A percentile compares a stretch with the other conserved stretches of the same genome.
Evolutionary conservation across 2,329 filamentous ascomycete genomes (phyloP).

Genomic region (Tolypocladium inflatum): DNA sequence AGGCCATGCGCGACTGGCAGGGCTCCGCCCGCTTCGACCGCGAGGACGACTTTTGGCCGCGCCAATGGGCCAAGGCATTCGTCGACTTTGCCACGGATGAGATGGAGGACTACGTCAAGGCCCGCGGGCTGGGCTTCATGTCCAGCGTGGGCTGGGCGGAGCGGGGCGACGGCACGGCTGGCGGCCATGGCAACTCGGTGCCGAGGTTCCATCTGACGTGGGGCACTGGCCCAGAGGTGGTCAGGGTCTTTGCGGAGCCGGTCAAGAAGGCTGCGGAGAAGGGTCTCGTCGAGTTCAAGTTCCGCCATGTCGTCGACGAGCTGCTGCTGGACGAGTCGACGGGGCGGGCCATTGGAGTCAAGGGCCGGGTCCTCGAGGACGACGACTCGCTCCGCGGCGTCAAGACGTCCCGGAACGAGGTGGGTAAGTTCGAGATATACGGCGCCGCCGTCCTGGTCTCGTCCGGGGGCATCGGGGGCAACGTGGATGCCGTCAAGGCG

Average conservation of each 20-base stretch:
- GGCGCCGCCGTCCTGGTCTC: slow-evolving; percentile 45
- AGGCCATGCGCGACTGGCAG: slow-evolving; percentile 51
- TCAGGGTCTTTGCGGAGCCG: slow-evolving; percentile 47
- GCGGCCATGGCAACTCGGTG: slow-evolving; percentile 53
- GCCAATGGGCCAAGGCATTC: slow-evolving; percentile 53
- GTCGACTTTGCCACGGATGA: slow-evolving; percentile 51
- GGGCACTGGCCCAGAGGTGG: slow-evolving; percentile 52
- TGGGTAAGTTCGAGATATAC: slow-evolving; percentile 42
- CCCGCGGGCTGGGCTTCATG: slow-evolving; percentile 40
- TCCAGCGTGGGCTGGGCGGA: slow-evolving; percentile 52
- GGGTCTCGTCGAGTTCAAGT: slow-evolving; percentile 44
- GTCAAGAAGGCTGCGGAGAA: slow-evolving; percentile 41
- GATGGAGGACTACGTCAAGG: slow-evolving; percentile 48
- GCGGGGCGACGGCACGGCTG: slow-evolving; percentile 43
- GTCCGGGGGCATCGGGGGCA: slow-evolving; percentile 51
- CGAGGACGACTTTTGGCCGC: slow-evolving; percentile 44
- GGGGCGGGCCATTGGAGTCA: slow-evolving; percentile 43
- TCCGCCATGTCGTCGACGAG: slow-evolving; percentile 48
- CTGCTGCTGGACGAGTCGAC: slow-evolving; percentile 39
- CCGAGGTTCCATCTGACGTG: slow-evolving; percentile 54
- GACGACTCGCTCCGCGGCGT: slow-evolving; percentile 42
- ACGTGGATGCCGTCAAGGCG: slow-evolving; percentile 49
- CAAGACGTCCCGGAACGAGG: slow-evolving; percentile 36
- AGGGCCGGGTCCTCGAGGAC: slow-evolving; percentile 40
- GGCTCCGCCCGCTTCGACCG: slow-evolving; percentile 49